Evolutionary conservation across 2,329 filamentous ascomycete genomes (phyloP), one percentile per base, ranked within the genome.

Genomic region (Hypoxylon sp.): DNA sequence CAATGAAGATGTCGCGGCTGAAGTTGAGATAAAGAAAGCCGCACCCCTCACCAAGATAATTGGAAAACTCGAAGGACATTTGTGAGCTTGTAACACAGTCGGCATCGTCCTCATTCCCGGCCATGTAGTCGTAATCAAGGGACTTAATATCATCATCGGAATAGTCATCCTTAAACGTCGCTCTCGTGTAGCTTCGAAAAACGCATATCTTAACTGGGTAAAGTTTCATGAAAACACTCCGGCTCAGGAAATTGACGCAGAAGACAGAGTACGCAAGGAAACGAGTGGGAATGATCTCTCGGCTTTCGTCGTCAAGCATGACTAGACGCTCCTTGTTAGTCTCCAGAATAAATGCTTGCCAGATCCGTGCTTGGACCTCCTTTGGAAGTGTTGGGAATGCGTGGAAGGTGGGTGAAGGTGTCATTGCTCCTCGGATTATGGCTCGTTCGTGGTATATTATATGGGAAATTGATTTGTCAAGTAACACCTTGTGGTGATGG

Each of bases 1-100:
- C 17, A 21, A 44, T n/a, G 50, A 53, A 53, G 19, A 35, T 53
- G 13, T 53, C 50, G 2, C 6, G 50, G 17, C 31, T 31, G 19
- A 53, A 37, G 19, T 53, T 39, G 17, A 53, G 2, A 19, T 53
- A 53, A 21, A 53, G n/a, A 17, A 1, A 24, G 10, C 50, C 50
- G 10, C 31, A 21, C 2, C 3, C 6, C 31, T 50, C 13, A 13
- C 46, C 46, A n/a, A 13, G 2, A 50, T 27, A 27, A 29, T 29
- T 8, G 24, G 46, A 17, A 17, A 50, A 27, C n/a, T 48, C n/a
- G 10, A 21, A 44, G 13, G 6, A 6, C 5, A 37, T 1, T 3
- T 7, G 15, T 3, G 7, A 11, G 39, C 8, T n/a, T 44, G 39
- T 8, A 11, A 10, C 17, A 44, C 39, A 21, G 10, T 44, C 2